phyloP scores from a whole-genome alignment of 1,284 basidiomycete species.

The Naganishia cerealis region DNA sequence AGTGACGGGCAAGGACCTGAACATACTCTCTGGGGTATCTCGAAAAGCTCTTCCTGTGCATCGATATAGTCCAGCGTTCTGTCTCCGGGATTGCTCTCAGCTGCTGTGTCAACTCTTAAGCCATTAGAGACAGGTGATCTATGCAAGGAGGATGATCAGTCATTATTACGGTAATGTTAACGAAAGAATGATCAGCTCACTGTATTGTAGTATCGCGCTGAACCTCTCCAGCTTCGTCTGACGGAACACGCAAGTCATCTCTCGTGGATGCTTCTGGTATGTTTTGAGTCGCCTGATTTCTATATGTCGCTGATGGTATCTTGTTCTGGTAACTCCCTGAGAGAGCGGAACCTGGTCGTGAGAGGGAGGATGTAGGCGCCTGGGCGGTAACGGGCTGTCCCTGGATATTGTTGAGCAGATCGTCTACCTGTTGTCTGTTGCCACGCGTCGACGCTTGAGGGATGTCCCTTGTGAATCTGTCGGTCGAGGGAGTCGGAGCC shows the following conservation, averaged over 20 bases:
- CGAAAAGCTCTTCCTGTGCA: constrained; percentile 31
- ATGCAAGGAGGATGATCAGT: background rate
- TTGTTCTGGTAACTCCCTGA: background rate
- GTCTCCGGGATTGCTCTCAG: background rate
- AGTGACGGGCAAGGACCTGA: background rate
- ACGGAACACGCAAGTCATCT: background rate
- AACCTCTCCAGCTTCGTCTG: too few species aligned
- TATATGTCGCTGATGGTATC: constrained; percentile 12
- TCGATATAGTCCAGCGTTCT: constrained; percentile 25
- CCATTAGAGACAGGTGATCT: background rate
- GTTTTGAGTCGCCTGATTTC: constrained; percentile 4
- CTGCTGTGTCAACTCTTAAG: background rate
- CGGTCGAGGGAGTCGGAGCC: background rate
- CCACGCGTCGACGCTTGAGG: background rate
- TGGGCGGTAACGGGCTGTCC: constrained; percentile 11
- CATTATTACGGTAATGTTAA: background rate
- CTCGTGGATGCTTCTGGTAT: background rate
- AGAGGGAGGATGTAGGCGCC: background rate
- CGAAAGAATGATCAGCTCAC: background rate
- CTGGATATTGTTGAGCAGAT: constrained; percentile 65
- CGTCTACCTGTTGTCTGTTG: constrained; percentile 59
- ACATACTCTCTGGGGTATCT: constrained; percentile 31
- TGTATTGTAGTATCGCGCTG: background rate
- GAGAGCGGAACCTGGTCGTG: constrained; percentile 20
- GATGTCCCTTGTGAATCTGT: background rate